Evolutionary conservation across 2,329 filamentous ascomycete genomes (phyloP), one percentile per base, ranked within the genome.

Genomic region (Sphaerulina populicola): DNA sequence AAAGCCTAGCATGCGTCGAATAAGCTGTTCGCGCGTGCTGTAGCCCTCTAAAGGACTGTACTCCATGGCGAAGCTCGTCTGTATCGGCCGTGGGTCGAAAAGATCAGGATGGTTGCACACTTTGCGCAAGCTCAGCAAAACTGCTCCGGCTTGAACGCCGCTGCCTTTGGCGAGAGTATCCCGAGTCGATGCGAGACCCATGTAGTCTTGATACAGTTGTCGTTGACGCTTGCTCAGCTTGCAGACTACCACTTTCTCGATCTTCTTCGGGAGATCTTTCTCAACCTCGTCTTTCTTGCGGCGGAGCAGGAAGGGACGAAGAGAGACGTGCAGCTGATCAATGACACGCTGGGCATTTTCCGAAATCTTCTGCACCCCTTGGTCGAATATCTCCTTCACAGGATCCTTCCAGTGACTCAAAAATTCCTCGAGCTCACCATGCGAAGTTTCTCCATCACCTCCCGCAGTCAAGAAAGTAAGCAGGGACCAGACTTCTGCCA

Each of bases 61-160:
- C 35, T 64, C 65, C 85, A 97, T 94, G 3, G 89, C 88, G 68
- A 96, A 94, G 1, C 93, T 97, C 0, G 91, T 98, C 71, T 94
- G 93, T 62, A 98, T 97, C 1, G 89, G 90, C 12, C 93, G 82
- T 53, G 94, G 94, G 60, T 97, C 86, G 63, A 98, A 98, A 7
- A 98, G 77, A 69, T 98, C 93, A 0, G 93, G 94, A 65, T 98
- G 93, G 61, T 98, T 98, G 76, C 93, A 98, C 46, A 98, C 94
- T 68, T 97, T 96, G 44, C 93, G 83, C 47, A 98, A 76, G 66
- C 95, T 93, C 89, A 98, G 95, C 46, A 98, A 73, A 68, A 94
- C 97, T 67, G 96, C 95, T 71, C 97, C 97, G 66, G 98, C 96
- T 14, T 89, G 95, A 57, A 98, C 81, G 67, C 96, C 96, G 63